phyloP scores from a whole-genome alignment of 2,329 filamentous ascomycete species.

The Arthrobotrys entomopaga region DNA sequence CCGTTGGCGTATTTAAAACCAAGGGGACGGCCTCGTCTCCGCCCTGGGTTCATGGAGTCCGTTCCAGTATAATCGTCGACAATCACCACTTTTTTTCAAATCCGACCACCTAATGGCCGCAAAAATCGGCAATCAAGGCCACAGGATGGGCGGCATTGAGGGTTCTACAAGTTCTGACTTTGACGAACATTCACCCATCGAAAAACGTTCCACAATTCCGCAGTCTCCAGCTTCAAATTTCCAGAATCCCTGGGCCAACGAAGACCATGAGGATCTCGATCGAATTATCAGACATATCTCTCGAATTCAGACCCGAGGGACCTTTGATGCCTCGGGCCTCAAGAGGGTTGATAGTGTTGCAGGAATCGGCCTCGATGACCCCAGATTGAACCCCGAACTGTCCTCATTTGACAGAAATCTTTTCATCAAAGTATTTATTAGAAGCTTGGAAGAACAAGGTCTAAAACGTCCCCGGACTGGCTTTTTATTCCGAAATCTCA shows the following conservation, averaged over 20 bases:
- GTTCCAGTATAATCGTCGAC: no score
- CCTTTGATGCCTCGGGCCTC: background rate
- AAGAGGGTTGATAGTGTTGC: slow-evolving; percentile 18
- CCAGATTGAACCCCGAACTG: slow-evolving; percentile 25
- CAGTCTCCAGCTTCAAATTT: slow-evolving; percentile 12
- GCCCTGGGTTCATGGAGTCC: no score
- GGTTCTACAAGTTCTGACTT: background rate
- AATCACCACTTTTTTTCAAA: no score
- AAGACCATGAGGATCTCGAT: slow-evolving; percentile 34
- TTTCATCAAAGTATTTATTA: slow-evolving; percentile 34
- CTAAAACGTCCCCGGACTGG: slow-evolving; percentile 28
- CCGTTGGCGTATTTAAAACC: slow-evolving; percentile 1
- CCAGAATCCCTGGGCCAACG: background rate
- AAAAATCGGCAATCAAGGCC: background rate
- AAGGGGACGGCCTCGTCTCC: background rate
- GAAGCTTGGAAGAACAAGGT: slow-evolving; percentile 26
- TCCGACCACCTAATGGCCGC: slow-evolving; percentile 3
- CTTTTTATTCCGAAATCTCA: slow-evolving; percentile 26
- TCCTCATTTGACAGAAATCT: slow-evolving; percentile 16
- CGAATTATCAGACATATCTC: slow-evolving; percentile 39
- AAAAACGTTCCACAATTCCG: slow-evolving; percentile 16
- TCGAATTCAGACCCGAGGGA: slow-evolving; percentile 26
- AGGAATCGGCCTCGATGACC: slow-evolving; percentile 26
- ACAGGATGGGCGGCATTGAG: background rate
- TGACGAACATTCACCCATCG: slow-evolving; percentile 4